Percentiles rank a stretch among this genome's conserved stretches.
Conservation (phyloP, 2,329 filamentous ascomycete genomes). For the Albophoma yamanashiensis region DNA sequence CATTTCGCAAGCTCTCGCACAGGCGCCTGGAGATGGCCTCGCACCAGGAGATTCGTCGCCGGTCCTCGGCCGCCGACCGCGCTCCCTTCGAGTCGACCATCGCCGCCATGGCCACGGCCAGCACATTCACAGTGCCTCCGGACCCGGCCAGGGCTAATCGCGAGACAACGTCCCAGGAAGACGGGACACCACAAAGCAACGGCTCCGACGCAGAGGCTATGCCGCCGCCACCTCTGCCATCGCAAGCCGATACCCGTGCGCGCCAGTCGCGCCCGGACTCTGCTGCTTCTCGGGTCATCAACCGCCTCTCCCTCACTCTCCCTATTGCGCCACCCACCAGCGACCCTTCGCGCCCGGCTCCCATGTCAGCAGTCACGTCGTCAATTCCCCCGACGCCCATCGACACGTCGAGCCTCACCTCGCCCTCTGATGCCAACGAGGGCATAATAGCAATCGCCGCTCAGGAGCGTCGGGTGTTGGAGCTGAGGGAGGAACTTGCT, state of each 20-base stretch:
- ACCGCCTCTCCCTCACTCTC: conserved; percentile 49
- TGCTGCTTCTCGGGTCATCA: conserved; percentile 40
- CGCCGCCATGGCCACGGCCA: conserved; percentile 12
- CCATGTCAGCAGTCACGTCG: conserved; percentile 24
- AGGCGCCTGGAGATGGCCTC: conserved; percentile 19
- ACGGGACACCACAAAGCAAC: neutral
- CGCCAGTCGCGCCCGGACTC: conserved; percentile 43
- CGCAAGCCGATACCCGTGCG: conserved; percentile 27
- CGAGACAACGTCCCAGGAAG: neutral
- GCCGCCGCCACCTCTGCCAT: conserved; percentile 25
- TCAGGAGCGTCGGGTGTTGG: conserved; percentile 83
- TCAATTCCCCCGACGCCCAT: conserved; percentile 41
- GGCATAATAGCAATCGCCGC: conserved; percentile 86
- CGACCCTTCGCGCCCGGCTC: conserved; percentile 40
- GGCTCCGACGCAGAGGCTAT: conserved; percentile 12
- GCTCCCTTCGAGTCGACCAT: conserved; percentile 15
- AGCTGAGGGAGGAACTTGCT: conserved; percentile 80
- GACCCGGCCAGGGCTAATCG: neutral
- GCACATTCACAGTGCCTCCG: conserved; percentile 8
- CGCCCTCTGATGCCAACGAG: conserved; percentile 46
- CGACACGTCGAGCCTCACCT: conserved; percentile 29
- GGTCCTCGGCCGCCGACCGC: conserved; percentile 27
- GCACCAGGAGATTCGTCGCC: conserved; percentile 27
- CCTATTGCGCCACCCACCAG: conserved; percentile 47
- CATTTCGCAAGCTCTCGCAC: conserved; percentile 11